Evolutionary conservation across 805 yeast species (phyloP).

Genomic region (Soucietia sequanensis): DNA sequence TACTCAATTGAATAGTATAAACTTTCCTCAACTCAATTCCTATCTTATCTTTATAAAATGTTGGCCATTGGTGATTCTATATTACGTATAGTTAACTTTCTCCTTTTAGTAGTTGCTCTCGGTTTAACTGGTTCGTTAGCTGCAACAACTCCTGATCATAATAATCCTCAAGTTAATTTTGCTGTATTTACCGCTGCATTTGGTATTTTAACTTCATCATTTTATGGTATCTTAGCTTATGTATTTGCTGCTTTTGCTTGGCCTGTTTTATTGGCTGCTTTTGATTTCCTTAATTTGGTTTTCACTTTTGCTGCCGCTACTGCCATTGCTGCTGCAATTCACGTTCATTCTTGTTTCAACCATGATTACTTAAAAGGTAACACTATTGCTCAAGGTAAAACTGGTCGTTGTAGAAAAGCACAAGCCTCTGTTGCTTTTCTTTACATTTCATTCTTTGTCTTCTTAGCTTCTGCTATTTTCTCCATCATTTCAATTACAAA

Average conservation of each 20-base stretch:
- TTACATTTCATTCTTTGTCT: slow-evolving; percentile 78
- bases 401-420: slow-evolving; percentile 90
- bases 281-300: slow-evolving; percentile 86
- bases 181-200: slow-evolving; percentile 85
- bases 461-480: slow-evolving; percentile 63
- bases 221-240: slow-evolving; percentile 78
- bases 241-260: slow-evolving; percentile 79
- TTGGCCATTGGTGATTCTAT: slow-evolving; percentile 73
- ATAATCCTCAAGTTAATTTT: slow-evolving; percentile 82
- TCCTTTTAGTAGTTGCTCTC: slow-evolving; percentile 71
- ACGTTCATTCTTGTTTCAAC: slow-evolving; percentile 84
- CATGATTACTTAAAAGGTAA: slow-evolving; percentile 60
- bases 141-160: slow-evolving; percentile 52
- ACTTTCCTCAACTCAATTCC: slow-evolving; percentile 2
- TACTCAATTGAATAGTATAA: slow-evolving; percentile 4
- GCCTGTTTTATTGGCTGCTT: slow-evolving; percentile 71
- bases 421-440: slow-evolving; percentile 83
- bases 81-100: slow-evolving; percentile 72
- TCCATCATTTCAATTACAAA: slow-evolving; percentile 54
- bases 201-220: slow-evolving; percentile 74
- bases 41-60: slow-evolving; percentile 34
- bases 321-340: slow-evolving; percentile 87
- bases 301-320: slow-evolving; percentile 95
- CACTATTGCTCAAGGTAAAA: slow-evolving; percentile 69
- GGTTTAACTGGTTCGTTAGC: slow-evolving; percentile 91